Base-by-base conservation (phyloP, 1,284 basidiomycete genomes). In the Tremellales sp. region DNA sequence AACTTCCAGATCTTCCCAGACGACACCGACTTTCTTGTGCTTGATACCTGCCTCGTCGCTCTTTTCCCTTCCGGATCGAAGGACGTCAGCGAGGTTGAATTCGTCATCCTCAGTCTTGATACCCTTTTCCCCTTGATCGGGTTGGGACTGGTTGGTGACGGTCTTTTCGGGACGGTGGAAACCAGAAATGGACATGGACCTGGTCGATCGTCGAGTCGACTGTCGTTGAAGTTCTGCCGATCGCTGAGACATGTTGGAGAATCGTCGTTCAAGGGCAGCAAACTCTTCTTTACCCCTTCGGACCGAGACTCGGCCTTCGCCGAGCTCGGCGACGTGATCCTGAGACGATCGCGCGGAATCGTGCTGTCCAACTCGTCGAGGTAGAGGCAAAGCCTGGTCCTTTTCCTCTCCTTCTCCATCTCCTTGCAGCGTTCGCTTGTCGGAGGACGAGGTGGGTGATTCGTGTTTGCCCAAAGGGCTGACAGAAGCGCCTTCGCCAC, bases 1-100 rank as follows among this genome's bases (percentile, higher is more conserved):
- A 41, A 91, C 89, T 49, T 84, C 78, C 33, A 70, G 56, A 46
- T 72, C 66, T 37, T 72, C 68, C 70, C 70, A 72, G 19, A 67
- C 50, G 11, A 72, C 86, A 31, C 87, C 87, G 31, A 90, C 85
- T 56, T 84, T 82, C 76, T 93, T 93, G 70, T 84, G 84, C 61
- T 83, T 82, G 62, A 91, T 85, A 4, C 87, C 87, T 5, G 85
- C 84, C 24, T 76, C 70, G 53, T 88, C 82, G 49, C 80, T 77
- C 5, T 80, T 80, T 52, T 84, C 81, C 58, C 84, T 84, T 24
- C 81, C 83, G 2, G 82, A 81, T 8, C 81, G 78, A 15, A 94
- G 79, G 61, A 87, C 90, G 46, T 85, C 85, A 26, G 82, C 80
- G 7, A 93, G 63, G 52, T 73, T 56, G 45, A 71, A 71, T 43